phyloP scores from a whole-genome alignment of 2,329 filamentous ascomycete genomes.

The Lachnellula hyalina region DNA sequence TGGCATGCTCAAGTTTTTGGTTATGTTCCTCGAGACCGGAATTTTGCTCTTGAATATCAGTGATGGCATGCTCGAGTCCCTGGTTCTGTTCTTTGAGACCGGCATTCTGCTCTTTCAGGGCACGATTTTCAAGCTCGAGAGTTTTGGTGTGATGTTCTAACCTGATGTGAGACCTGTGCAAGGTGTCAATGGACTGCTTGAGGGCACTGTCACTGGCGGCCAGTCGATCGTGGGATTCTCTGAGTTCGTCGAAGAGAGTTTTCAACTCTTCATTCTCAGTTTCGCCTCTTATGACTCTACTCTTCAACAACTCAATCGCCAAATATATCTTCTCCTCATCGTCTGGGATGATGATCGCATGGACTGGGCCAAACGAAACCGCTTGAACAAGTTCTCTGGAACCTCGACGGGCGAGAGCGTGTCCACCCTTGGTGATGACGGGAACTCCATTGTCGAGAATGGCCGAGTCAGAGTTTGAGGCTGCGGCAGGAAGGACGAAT shows the following conservation, averaged over 20 bases:
- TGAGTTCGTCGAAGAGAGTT: not conserved
- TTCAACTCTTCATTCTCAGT: conserved; percentile 42
- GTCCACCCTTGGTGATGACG: conserved; percentile 46
- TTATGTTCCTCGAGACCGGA: no score
- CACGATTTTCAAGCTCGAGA: no score
- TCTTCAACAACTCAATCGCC: conserved; percentile 53
- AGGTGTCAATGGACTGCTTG: not conserved
- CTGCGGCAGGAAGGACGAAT: conserved; percentile 55
- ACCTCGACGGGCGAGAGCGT: conserved; percentile 37
- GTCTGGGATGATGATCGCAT: conserved; percentile 50
- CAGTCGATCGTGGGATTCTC: not conserved
- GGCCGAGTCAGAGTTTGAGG: conserved; percentile 56
- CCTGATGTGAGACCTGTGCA: not conserved
- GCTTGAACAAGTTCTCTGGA: conserved; percentile 42
- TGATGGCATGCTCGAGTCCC: no score
- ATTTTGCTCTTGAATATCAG: no score
- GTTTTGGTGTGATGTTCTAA: not conserved
- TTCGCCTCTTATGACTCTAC: conserved; percentile 52
- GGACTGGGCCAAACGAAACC: conserved; percentile 38
- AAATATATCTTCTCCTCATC: conserved; percentile 60
- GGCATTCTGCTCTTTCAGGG: no score
- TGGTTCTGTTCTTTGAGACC: no score
- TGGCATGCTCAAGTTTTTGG: no score
- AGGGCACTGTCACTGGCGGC: not conserved
- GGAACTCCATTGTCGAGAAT: conserved; percentile 28